Evolutionary conservation across 2,329 filamentous ascomycete species (phyloP), one percentile per base, ranked within the genome.

Genomic region (Ophioceras dolichostomum): DNA sequence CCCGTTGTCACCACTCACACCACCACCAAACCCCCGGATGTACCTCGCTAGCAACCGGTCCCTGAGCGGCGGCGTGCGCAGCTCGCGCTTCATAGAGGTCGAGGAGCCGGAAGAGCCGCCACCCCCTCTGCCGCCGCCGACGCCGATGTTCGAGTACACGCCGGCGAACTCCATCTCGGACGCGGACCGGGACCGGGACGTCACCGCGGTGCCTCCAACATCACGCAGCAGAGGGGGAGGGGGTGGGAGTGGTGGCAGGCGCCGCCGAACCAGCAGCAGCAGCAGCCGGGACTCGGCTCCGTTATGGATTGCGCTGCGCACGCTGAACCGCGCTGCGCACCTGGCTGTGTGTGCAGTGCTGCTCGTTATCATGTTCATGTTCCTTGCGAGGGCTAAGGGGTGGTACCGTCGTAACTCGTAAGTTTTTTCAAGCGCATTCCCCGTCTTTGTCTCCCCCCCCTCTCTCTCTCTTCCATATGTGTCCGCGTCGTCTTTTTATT

Each of bases 11-110:
- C n/a, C n/a, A n/a, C n/a, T n/a, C n/a, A n/a, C n/a, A n/a, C 22
- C 22, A 26, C 8, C 22, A 7, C 22, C 22, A 26, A 26, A 7
- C 7, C 8, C 22, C 8, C 7, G 22, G 22, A 7, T 8, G 22
- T 26, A 26, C 22, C 22, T 26, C 22, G 22, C 12, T 12, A 26
- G 22, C 22, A 33, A 21, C 31, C 31, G 31, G 6, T 13, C 17
- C 16, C 4, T 33, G 19, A 41, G 34, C 38, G 8, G 34, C 30
- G 26, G 34, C 27, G 18, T 19, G 10, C 22, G 26, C 21, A 33
- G 28, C 10, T 51, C 51, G 9, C 41, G 48, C 9, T 52, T 54
- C 30, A 47, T 46, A 10, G 51, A 54, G 41, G n/a, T n/a, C n/a
- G n/a, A n/a, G n/a, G n/a, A n/a, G n/a, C n/a, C n/a, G n/a, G n/a